Percentiles rank a stretch among this genome's conserved stretches.
These are phyloP conservation scores for Mrakia frigida DNA, from an alignment of 768 basidiomycete species.

Conservation along the genomic window DNA sequence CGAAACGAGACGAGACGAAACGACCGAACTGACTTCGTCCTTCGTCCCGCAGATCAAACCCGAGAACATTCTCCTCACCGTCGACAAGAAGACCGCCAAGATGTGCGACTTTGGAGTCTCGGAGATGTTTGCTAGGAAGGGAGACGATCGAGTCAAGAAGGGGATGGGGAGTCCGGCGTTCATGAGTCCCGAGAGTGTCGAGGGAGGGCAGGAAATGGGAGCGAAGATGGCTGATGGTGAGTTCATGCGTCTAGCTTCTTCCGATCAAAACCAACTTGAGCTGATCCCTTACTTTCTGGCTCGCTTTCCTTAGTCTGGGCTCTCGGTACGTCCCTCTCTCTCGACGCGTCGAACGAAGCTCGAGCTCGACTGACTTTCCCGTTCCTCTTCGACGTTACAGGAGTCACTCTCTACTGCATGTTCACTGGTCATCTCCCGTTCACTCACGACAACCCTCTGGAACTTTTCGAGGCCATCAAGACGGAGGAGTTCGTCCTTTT, in stretches of 20 bases:
- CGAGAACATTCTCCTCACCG: constrained; percentile 44
- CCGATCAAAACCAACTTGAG: too few relatives aligned
- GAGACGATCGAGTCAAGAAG: constrained; percentile 43
- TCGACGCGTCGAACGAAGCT: neutral
- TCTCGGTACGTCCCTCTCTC: constrained; percentile 36
- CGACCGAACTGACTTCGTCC: neutral
- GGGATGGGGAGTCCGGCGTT: constrained; percentile 45
- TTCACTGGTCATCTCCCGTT: constrained; percentile 42
- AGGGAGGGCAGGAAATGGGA: constrained; percentile 3
- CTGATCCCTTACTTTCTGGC: neutral
- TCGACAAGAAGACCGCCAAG: constrained; percentile 41
- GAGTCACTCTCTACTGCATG: constrained; percentile 46
- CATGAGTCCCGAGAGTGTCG: constrained; percentile 35
- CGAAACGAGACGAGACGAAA: neutral
- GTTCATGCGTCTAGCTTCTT: neutral
- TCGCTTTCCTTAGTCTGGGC: constrained; percentile 36
- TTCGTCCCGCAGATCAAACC: constrained; percentile 41
- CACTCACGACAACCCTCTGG: constrained; percentile 40
- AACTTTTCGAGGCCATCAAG: constrained; percentile 42
- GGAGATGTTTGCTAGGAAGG: constrained; percentile 42
- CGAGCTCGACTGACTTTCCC: neutral
- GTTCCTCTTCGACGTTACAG: constrained; percentile 19
- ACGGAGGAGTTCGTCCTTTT: constrained; percentile 37
- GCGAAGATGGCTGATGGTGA: constrained; percentile 20
- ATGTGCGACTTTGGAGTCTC: constrained; percentile 47